phyloP scores from a whole-genome alignment of 2,329 filamentous ascomycete species.

The Pyrenophora teres region DNA sequence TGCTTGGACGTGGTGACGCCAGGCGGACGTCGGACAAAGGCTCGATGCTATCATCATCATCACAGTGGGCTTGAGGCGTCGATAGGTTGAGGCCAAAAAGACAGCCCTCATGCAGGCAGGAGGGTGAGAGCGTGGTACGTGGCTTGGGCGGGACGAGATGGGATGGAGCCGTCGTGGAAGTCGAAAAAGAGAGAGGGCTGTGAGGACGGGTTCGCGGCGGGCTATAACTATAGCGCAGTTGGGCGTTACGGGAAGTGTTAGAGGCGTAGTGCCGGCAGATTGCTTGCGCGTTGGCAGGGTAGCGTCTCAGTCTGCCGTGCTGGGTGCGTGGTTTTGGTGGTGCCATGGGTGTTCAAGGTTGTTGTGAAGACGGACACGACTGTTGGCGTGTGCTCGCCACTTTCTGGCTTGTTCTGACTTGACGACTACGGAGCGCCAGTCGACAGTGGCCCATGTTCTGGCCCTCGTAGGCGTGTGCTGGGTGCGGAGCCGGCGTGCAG shows the following conservation, averaged over 20 bases:
- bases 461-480: neutral
- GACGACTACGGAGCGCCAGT: constrained; percentile 3
- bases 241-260: constrained; percentile 26
- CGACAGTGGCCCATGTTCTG: constrained; percentile 13
- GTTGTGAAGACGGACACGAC: constrained; percentile 14
- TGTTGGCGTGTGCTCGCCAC: too few species aligned
- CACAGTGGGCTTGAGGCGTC: constrained; percentile 32
- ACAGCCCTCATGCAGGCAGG: constrained; percentile 51
- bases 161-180: constrained; percentile 54
- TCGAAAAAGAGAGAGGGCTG: constrained; percentile 58
- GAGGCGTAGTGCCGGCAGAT: constrained; percentile 33
- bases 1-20: too few species aligned
- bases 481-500: constrained; percentile 4
- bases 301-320: constrained; percentile 19
- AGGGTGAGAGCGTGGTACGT: constrained; percentile 43
- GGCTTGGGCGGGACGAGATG: constrained; percentile 54
- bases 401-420: too few species aligned
- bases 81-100: constrained; percentile 50
- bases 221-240: constrained; percentile 35
- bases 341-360: constrained; percentile 16
- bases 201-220: constrained; percentile 51
- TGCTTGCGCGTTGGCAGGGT: constrained; percentile 21
- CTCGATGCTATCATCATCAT: too few species aligned
- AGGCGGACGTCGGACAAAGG: neutral
- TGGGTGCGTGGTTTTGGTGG: constrained; percentile 25